Evolutionary conservation across 2,329 filamentous ascomycete species (phyloP).

Genomic region (Aureobasidium sp.): DNA sequence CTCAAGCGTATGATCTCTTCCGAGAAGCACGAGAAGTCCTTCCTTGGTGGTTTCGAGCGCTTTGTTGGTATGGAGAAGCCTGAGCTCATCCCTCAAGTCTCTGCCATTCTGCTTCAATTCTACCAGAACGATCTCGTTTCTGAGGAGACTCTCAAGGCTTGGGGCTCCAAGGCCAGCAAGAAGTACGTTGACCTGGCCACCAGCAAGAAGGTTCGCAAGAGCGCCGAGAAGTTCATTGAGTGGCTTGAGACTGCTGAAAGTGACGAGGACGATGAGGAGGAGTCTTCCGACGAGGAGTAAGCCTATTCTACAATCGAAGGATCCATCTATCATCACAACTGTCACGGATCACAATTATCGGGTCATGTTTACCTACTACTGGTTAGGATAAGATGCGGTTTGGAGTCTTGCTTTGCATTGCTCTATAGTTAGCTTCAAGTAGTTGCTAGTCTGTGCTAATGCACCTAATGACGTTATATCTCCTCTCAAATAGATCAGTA

Average conservation of each 20-base stretch:
- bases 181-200: conserved; percentile 88
- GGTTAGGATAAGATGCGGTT: background rate
- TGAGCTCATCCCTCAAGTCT: conserved; percentile 68
- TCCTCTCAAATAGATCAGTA: background rate
- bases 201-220: conserved; percentile 93
- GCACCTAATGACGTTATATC: background rate
- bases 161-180: conserved; percentile 94
- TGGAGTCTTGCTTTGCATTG: background rate
- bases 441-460: background rate
- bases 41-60: conserved; percentile 90
- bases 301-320: background rate
- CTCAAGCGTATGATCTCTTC: conserved; percentile 83
- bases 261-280: conserved; percentile 59
- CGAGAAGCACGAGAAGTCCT: conserved; percentile 90
- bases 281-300: conserved; percentile 25
- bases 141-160: conserved; percentile 82
- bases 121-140: conserved; percentile 85
- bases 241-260: conserved; percentile 86
- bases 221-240: conserved; percentile 84
- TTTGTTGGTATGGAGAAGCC: conserved; percentile 79
- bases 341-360: background rate
- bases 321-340: background rate
- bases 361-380: background rate
- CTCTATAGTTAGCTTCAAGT: background rate
- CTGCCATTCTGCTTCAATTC: conserved; percentile 80